Base-by-base conservation (phyloP, 768 basidiomycete species). In the Kwoniella europaea region DNA sequence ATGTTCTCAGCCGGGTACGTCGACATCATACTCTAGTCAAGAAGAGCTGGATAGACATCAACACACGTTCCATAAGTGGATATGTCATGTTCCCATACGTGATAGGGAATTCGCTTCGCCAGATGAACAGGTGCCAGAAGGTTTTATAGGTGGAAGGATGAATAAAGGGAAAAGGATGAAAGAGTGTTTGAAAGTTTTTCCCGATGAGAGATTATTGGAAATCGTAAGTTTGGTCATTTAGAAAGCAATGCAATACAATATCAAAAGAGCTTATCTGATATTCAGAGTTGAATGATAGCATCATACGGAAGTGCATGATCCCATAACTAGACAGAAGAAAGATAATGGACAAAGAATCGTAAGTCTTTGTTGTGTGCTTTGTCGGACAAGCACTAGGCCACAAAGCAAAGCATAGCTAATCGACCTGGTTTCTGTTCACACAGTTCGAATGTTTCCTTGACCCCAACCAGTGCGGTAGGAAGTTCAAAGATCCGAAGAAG, bases 341-440 rank as follows among this genome's bases (percentile, higher is more conserved):
- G 91, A 92, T 55, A 87, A 90, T 54, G 93, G 93, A 24, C 91
- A 93, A 77, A 93, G 92, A 84, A 94, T 92, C 57, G 94, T 93
- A 75, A 62, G 90, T 85, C 57, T 44, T 67, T n/a, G 52, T 22
- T 61, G 43, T n/a, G n/a, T n/a, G n/a, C n/a, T n/a, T n/a, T n/a
- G n/a, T n/a, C n/a, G 18, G 27, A 12, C n/a, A 60, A 27, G 13
- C 2, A 75, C 72, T 46, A 22, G 67, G 29, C 46, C 60, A 24
- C 66, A 29, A 22, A 20, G n/a, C 20, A n/a, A 0, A 5, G 18
- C 6, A 15, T 35, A 29, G 35, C 46, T 50, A 50, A 50, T 18
- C 46, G 12, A 4, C 13, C 10, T 13, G 5, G 0, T 16, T 66
- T 4, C 7, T 22, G 3, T 18, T 27, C 0, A 13, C 2, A 1